Percentiles rank a stretch among this genome's conserved stretches.
Conservation (phyloP, 441 rosid species). For the Rhodomyrtus psidioides region DNA sequence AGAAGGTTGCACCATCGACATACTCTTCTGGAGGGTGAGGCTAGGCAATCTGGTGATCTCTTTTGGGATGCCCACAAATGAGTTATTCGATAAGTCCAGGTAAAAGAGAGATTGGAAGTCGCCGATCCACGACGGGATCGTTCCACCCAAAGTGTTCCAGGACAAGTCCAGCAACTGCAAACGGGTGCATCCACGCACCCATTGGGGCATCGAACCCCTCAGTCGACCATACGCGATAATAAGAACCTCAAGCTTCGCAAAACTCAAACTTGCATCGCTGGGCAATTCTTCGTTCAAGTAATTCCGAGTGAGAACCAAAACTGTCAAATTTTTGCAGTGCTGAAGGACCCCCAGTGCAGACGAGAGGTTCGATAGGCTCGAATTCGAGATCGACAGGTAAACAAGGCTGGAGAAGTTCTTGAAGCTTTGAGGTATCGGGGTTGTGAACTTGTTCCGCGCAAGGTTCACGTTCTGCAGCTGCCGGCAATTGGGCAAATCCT, state of each 20-base stretch:
- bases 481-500: slow-evolving; percentile 46
- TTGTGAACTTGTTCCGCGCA: slow-evolving; percentile 48
- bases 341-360: slow-evolving; percentile 48
- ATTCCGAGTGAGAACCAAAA: slow-evolving; percentile 39
- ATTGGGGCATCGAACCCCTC: slow-evolving; percentile 47
- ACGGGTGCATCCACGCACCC: slow-evolving; percentile 37
- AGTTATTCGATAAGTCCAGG: slow-evolving; percentile 68
- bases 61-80: slow-evolving; percentile 55
- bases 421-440: slow-evolving; percentile 53
- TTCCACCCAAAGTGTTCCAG: slow-evolving; percentile 52
- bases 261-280: slow-evolving; percentile 31
- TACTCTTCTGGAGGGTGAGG: slow-evolving; percentile 20
- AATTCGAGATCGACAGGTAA: slow-evolving; percentile 49
- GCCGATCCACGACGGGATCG: slow-evolving; percentile 56
- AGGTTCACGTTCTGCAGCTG: slow-evolving; percentile 45
- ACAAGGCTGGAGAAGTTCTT: slow-evolving; percentile 43
- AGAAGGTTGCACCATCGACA: slow-evolving; percentile 50
- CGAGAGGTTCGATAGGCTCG: slow-evolving; percentile 41
- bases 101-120: slow-evolving; percentile 51
- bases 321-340: slow-evolving; percentile 48
- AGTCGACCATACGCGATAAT: slow-evolving; percentile 52
- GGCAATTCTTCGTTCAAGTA: slow-evolving; percentile 35
- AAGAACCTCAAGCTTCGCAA: slow-evolving; percentile 52
- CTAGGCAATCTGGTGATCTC: slow-evolving; percentile 35
- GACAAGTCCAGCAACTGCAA: slow-evolving; percentile 77